A percentile compares a stretch with the other conserved stretches of the same genome.
These are phyloP conservation scores for Crithidia sp. DNA, from an alignment of 208 protist species.

Conservation along the genomic window DNA sequence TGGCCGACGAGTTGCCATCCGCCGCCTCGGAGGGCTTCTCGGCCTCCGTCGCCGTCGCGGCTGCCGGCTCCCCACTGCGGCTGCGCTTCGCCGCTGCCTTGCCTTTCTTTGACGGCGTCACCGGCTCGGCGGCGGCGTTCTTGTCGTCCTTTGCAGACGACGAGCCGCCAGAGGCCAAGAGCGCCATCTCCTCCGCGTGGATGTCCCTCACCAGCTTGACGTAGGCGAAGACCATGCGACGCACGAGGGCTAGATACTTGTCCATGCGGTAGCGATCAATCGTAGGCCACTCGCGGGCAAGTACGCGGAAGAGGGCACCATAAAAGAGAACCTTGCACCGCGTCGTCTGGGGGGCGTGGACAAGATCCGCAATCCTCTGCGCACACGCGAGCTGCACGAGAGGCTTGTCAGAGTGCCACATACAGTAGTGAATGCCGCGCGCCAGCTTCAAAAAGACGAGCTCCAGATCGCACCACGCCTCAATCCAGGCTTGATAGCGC, in stretches of 20 bases:
- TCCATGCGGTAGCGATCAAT: constrained; percentile 92
- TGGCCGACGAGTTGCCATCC: not conserved
- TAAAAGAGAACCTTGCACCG: constrained; percentile 71
- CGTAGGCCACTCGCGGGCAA: constrained; percentile 87
- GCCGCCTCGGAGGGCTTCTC: constrained; percentile 1
- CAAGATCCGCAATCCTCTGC: constrained; percentile 68
- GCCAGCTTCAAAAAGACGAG: constrained; percentile 88
- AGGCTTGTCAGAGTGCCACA: constrained; percentile 94
- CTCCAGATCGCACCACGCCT: constrained; percentile 76
- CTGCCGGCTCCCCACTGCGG: constrained; percentile 2
- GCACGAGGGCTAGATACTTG: constrained; percentile 91
- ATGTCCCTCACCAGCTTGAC: constrained; percentile 58
- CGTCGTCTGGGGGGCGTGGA: constrained; percentile 50
- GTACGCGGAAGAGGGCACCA: constrained; percentile 72
- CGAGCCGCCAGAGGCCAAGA: constrained; percentile 6
- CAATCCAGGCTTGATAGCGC: constrained; percentile 68
- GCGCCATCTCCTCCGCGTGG: constrained; percentile 20
- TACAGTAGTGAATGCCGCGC: constrained; percentile 86
- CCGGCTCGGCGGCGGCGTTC: not conserved
- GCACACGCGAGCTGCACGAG: constrained; percentile 89
- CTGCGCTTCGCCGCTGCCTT: constrained; percentile 26
- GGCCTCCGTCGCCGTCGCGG: not conserved
- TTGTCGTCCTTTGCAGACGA: constrained; percentile 24
- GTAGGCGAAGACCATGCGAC: constrained; percentile 67
- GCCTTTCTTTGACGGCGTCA: constrained; percentile 1